Evolutionary conservation across 1,284 basidiomycete genomes (phyloP), one percentile per base, ranked within the genome.

Genomic region (Chondrostereum purpureum): DNA sequence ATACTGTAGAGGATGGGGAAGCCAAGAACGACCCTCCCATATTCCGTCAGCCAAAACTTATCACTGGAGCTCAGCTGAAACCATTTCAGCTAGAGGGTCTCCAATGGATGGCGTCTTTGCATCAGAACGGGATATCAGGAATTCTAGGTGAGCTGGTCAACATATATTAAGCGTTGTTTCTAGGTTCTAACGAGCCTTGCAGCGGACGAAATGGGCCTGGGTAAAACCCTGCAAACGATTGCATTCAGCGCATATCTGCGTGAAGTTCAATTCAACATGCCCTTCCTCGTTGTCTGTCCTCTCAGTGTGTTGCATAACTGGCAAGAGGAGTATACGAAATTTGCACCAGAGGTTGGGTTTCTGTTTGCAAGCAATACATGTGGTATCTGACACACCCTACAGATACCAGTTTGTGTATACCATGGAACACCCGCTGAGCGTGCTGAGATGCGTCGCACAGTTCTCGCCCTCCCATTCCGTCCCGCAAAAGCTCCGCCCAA

Each of bases 131-230:
- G 2, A 83, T 97, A 42, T 94, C 92, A 31, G 94, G 95, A 2
- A 97, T 97, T 47, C 64, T 98, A 22, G 91, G 83, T 83, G 55
- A 24, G 79, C 68, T 17, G 17, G 20, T 12, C 21, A 19, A 4
- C 23, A 19, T 21, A 8, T 31, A n/a, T 10, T 21, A 13, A 13
- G 8, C 22, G 10, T 27, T 24, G 14, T 37, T 31, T 41, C 10
- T 13, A 21, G 10, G 17, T 2, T 42, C 34, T 45, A 39, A 45
- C 22, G 44, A 27, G 33, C 45, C 42, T 14, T 50, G n/a, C n/a
- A 87, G 86, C 89, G 35, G 89, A 92, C 55, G 89, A 97, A 61
- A 97, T 97, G 93, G 93, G 93, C 24, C 69, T 96, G 0, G 92
- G 91, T 46, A 92, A 91, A 87, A 97, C 93, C 0, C 73, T 97